Evolutionary conservation across 2,329 filamentous ascomycete genomes (phyloP).

Genomic region (Onygenales sp.): DNA sequence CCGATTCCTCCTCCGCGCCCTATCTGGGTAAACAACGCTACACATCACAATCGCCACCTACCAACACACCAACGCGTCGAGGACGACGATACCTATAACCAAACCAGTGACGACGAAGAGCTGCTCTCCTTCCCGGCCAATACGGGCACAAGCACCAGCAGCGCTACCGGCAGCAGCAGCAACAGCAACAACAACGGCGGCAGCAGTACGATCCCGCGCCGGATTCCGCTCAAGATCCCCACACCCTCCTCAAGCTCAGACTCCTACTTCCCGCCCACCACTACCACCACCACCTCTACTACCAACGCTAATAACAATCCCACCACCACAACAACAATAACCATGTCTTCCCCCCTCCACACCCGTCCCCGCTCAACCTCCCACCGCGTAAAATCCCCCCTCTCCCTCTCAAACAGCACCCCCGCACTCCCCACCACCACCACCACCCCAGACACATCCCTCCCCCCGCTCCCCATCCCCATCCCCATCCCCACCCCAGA

Average conservation of each 20-base stretch:
- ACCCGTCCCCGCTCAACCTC: slow-evolving; percentile 21
- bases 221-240: slow-evolving; percentile 19
- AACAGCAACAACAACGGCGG: slow-evolving; percentile 4
- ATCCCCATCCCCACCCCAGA: slow-evolving; percentile 34
- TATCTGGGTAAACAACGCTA: slow-evolving; percentile 7
- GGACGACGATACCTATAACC: slow-evolving; percentile 36
- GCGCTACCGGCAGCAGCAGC: slow-evolving; percentile 4
- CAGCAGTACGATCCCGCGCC: slow-evolving; percentile 6
- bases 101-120: slow-evolving; percentile 59
- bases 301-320: slow-evolving; percentile 26
- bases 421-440: background rate
- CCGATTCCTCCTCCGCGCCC: slow-evolving; percentile 5
- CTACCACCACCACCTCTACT: background rate
- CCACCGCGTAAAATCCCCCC: slow-evolving; percentile 24
- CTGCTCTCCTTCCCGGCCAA: slow-evolving; percentile 52
- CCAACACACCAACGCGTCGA: slow-evolving; percentile 2
- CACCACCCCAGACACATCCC: background rate
- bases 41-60: background rate
- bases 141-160: background rate
- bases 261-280: slow-evolving; percentile 46
- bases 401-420: slow-evolving; percentile 16
- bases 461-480: background rate
- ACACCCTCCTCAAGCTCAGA: slow-evolving; percentile 50
- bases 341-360: slow-evolving; percentile 14
- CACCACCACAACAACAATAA: slow-evolving; percentile 12